phyloP scores from a whole-genome alignment of 805 yeast genomes.

The Metschnikowia anglica region DNA sequence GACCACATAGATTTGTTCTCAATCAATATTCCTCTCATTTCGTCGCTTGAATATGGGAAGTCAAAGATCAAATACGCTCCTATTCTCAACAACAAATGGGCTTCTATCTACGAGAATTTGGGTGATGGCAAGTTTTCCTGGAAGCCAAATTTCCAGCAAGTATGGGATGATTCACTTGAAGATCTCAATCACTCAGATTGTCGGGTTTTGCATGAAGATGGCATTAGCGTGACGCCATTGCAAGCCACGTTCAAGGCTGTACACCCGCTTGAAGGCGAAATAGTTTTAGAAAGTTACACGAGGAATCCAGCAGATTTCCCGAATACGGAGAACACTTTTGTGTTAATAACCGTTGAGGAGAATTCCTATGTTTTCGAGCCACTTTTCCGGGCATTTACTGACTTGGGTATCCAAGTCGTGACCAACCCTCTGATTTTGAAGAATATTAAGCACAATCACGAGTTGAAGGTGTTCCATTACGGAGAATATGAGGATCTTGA shows the following conservation, averaged over 20 bases:
- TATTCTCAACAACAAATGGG: conserved; percentile 81
- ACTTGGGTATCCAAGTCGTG: conserved; percentile 27
- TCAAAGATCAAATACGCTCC: conserved; percentile 74
- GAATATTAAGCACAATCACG: conserved; percentile 16
- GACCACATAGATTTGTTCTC: conserved; percentile 66
- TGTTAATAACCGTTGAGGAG: conserved; percentile 40
- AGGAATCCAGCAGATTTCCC: neutral
- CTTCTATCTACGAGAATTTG: conserved; percentile 50
- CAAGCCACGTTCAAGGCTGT: conserved; percentile 67
- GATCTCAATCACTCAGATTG: conserved; percentile 61
- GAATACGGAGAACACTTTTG: conserved; percentile 7
- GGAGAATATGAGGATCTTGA: conserved; percentile 90
- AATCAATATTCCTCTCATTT: conserved; percentile 79
- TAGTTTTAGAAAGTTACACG: conserved; percentile 33
- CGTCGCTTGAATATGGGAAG: conserved; percentile 46
- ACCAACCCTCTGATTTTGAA: conserved; percentile 23
- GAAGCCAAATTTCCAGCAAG: conserved; percentile 78
- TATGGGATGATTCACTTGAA: conserved; percentile 50
- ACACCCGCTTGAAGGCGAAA: conserved; percentile 55
- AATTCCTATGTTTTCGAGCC: conserved; percentile 45
- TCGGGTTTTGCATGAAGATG: conserved; percentile 62
- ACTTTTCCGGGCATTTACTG: conserved; percentile 35
- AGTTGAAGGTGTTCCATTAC: conserved; percentile 59
- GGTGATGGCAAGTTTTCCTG: conserved; percentile 55
- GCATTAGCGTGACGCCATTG: conserved; percentile 54